Evolutionary conservation across 441 rosid genomes (phyloP).

Genomic region (Euphorbia celastroides): DNA sequence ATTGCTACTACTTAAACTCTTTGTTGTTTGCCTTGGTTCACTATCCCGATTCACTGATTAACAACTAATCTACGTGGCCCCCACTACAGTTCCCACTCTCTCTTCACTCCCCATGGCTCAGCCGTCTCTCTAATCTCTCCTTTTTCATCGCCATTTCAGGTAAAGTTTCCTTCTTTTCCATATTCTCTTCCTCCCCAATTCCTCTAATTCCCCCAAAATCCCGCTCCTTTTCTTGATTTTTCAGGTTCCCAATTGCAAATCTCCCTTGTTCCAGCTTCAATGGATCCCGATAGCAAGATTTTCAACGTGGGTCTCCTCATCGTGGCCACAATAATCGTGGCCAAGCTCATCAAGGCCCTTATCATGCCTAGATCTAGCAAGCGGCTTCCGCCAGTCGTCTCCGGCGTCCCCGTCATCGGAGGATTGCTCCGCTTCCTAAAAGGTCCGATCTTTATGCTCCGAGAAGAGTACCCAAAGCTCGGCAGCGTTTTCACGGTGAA

Average conservation of each 20-base stretch:
- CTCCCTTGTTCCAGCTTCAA: neutral
- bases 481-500: constrained; percentile 94
- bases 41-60: too few relatives aligned
- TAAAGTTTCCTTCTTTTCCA: neutral
- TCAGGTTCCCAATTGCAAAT: neutral
- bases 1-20: too few relatives aligned
- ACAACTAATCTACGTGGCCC: too few relatives aligned
- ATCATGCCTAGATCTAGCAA: constrained; percentile 51
- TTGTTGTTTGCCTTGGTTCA: too few relatives aligned
- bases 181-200: neutral
- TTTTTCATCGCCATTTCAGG: neutral
- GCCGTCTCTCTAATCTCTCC: neutral
- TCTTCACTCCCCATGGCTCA: neutral
- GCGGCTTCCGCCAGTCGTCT: constrained; percentile 73
- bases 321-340: constrained; percentile 61
- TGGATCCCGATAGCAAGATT: constrained; percentile 54
- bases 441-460: constrained; percentile 83
- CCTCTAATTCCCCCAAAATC: neutral
- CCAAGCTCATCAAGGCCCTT: constrained; percentile 68
- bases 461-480: constrained; percentile 87
- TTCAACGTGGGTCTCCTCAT: constrained; percentile 52
- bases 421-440: constrained; percentile 71
- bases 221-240: neutral
- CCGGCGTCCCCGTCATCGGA: constrained; percentile 65
- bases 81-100: too few relatives aligned